Conservation (phyloP, 2,329 filamentous ascomycete genomes). For the Penicillium crustosum region DNA sequence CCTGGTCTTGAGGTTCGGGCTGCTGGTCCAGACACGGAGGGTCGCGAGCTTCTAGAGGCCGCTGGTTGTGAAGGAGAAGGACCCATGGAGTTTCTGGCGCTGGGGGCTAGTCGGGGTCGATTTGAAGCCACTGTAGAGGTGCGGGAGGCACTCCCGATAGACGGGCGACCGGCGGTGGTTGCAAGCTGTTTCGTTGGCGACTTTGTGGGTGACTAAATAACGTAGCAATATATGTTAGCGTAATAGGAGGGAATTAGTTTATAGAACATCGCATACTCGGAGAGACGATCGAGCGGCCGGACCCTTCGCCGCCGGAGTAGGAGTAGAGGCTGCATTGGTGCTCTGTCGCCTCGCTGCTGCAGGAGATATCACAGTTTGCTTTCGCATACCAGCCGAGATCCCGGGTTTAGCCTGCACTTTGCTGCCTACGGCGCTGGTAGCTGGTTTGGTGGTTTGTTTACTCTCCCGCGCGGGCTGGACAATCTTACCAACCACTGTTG, state of each 20-base stretch:
- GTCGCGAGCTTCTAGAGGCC: constrained; percentile 39
- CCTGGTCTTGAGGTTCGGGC: constrained; percentile 37
- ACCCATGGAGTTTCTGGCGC: constrained; percentile 64
- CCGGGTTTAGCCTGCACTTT: constrained; percentile 13
- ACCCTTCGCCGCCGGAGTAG: constrained; percentile 64
- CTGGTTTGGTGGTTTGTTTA: constrained; percentile 38
- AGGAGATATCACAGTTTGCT: constrained; percentile 53
- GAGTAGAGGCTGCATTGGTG: constrained; percentile 65
- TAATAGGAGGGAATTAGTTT: constrained; percentile 1
- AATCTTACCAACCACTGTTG: constrained; percentile 63
- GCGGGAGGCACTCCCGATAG: constrained; percentile 50
- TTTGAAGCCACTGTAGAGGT: constrained; percentile 53
- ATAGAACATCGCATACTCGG: constrained; percentile 32
- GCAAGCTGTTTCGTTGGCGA: constrained; percentile 75
- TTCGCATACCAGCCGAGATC: constrained; percentile 36
- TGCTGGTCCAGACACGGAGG: constrained; percentile 38
- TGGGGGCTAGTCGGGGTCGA: constrained; percentile 55
- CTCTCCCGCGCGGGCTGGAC: constrained; percentile 38
- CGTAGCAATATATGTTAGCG: constrained; percentile 19
- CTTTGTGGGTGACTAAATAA: constrained; percentile 68
- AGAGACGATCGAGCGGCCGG: constrained; percentile 39
- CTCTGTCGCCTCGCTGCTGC: constrained; percentile 63
- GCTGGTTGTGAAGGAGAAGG: constrained; percentile 52
- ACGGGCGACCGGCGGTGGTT: constrained; percentile 53
- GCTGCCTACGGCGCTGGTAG: constrained; percentile 31